Evolutionary conservation across 208 protist species (phyloP).

Genomic region (Trypanosoma platydactyli): DNA sequence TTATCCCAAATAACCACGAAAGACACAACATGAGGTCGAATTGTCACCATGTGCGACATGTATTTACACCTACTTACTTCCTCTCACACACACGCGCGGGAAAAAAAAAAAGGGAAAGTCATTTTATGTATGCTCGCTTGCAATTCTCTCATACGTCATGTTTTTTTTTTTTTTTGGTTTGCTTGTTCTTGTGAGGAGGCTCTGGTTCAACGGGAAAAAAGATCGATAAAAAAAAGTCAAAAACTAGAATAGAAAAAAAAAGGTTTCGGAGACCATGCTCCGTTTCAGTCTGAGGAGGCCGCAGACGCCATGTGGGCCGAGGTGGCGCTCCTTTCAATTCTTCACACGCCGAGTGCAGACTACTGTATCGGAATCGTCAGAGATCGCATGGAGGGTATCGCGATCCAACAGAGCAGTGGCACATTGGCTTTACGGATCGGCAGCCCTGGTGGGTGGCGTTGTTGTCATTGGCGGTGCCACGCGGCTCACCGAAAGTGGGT

Average conservation of each 20-base stretch:
- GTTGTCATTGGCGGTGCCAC: constrained; percentile 95
- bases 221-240: neutral
- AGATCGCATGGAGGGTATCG: constrained; percentile 31
- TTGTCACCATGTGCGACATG: too few relatives aligned
- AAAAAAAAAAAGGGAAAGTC: constrained; percentile 1
- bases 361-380: neutral
- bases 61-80: too few relatives aligned
- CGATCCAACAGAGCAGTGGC: constrained; percentile 68
- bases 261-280: constrained; percentile 17
- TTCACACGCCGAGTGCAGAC: constrained; percentile 10
- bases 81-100: too few relatives aligned
- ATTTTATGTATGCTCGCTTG: constrained; percentile 1
- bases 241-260: constrained; percentile 14
- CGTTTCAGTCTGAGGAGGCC: constrained; percentile 18
- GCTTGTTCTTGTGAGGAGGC: neutral
- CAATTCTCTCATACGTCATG: neutral
- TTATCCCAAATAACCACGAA: neutral
- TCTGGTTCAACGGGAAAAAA: neutral
- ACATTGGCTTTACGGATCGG: constrained; percentile 87
- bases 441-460: constrained; percentile 87
- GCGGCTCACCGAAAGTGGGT: constrained; percentile 93
- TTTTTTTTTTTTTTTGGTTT: constrained; percentile 14
- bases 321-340: neutral
- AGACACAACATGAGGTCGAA: neutral
- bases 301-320: constrained; percentile 2